Evolutionary conservation across 805 yeast species (phyloP), one percentile per base, ranked within the genome.

Genomic region (Pichia exigua): DNA sequence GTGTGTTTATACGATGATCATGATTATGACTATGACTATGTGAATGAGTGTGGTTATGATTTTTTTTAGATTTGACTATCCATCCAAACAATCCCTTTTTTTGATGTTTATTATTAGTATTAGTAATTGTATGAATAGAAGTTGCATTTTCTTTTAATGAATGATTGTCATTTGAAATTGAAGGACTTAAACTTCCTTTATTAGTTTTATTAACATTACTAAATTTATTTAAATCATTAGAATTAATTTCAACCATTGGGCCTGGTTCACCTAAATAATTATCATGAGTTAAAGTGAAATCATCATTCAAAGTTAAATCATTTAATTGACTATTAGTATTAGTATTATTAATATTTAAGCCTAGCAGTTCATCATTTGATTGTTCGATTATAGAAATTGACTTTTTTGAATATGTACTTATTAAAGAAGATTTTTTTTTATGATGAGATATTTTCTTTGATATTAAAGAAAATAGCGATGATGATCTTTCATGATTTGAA

Each of bases 181-280:
- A 18, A 20, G 30, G n/a, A 28, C 17, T 44, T 22, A 18, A 15
- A 21, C 22, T 30, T 18, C 13, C 15, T 21, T 4, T n/a, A 46
- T 17, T 24, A 7, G 4, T 24, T 7, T 24, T 24, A 17, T 22
- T 38, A 12, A 12, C 2, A 27, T 46, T 46, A 21, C 26, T 38
- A 24, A 20, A 21, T 17, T n/a, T 26, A 24, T 40, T 49, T 11
- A 44, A 32, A 49, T 52, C 50, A 42, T 47, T 45, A 22, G 42
- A 43, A 30, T 27, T 28, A 30, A 58, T 47, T 46, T 60, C 60
- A 45, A 65, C 50, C 63, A 66, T 66, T n/a, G 70, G 70, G 15
- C 70, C 70, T 5, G 70, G 70, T 47, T 66, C 68, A 42, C 69
- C 69, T 17, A 65, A 27, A n/a, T 45, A 45, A 17, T 35, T 35